phyloP scores from a whole-genome alignment of 1,284 basidiomycete genomes.

The Phenoliferia sp. region DNA sequence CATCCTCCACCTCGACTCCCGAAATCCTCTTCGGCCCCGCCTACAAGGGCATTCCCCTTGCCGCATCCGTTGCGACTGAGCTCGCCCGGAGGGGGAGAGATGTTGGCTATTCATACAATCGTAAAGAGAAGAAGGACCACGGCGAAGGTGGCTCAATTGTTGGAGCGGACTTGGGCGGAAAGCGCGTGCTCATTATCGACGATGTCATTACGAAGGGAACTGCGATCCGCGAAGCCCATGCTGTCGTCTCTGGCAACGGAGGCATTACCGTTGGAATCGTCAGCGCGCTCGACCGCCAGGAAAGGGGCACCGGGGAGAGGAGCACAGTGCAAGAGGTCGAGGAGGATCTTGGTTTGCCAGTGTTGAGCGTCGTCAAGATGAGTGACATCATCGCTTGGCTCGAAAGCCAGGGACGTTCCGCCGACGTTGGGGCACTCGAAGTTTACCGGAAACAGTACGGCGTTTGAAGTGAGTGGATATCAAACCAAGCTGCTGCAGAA shows the following conservation, averaged over 20 bases:
- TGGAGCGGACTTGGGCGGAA: conserved; percentile 72
- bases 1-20: conserved; percentile 39
- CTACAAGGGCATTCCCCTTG: conserved; percentile 96
- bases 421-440: conserved; percentile 67
- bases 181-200: conserved; percentile 81
- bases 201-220: conserved; percentile 96
- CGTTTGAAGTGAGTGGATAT: not conserved
- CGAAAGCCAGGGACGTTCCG: conserved; percentile 57
- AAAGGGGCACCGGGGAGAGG: conserved; percentile 59
- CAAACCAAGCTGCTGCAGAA: no score
- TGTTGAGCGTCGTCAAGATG: conserved; percentile 74
- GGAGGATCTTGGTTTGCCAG: conserved; percentile 59
- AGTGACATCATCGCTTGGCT: conserved; percentile 81
- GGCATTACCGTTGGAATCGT: conserved; percentile 83
- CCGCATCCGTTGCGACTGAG: conserved; percentile 76
- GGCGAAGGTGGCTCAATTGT: conserved; percentile 95
- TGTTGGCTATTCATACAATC: conserved; percentile 83
- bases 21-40: conserved; percentile 87
- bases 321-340: conserved; percentile 85
- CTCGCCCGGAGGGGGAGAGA: conserved; percentile 56
- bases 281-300: conserved; percentile 83
- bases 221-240: conserved; percentile 77
- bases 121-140: conserved; percentile 94
- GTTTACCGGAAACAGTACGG: conserved; percentile 55
- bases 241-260: conserved; percentile 56